Conservation (phyloP, 768 basidiomycete species). For the Podaxis carcinomalis region DNA sequence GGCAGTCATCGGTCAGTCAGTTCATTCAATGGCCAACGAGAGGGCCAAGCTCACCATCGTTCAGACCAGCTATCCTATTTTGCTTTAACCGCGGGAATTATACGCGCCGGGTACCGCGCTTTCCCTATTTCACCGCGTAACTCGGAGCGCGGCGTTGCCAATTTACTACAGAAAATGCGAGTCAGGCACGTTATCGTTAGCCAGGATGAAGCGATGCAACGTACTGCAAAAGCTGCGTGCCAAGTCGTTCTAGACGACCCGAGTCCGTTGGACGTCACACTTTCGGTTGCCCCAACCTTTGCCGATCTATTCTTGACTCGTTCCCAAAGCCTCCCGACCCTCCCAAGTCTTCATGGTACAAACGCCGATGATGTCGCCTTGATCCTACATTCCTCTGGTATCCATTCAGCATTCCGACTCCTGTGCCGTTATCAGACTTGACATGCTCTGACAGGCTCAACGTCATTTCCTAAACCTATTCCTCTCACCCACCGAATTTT, state of each 20-base stretch:
- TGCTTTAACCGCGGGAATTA: conserved; percentile 28
- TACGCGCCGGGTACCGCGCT: conserved; percentile 32
- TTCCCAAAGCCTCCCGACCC: background rate
- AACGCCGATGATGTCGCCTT: background rate
- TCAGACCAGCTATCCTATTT: conserved; percentile 32
- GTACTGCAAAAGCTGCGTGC: conserved; percentile 14
- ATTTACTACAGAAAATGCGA: conserved; percentile 29
- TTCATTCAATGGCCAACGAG: background rate
- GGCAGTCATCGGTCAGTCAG: conserved; percentile 20
- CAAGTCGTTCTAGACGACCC: conserved; percentile 1
- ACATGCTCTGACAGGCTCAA: conserved; percentile 16
- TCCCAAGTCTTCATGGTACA: background rate
- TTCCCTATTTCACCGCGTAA: conserved; percentile 41
- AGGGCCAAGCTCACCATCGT: background rate
- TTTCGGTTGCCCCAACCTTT: conserved; percentile 7
- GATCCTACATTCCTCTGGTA: conserved; percentile 24
- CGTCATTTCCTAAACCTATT: conserved; percentile 23
- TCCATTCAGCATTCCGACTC: background rate
- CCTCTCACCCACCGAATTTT: conserved; percentile 13
- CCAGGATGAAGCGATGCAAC: conserved; percentile 17
- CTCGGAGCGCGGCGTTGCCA: conserved; percentile 40
- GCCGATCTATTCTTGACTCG: background rate
- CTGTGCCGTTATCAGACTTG: background rate
- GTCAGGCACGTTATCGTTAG: conserved; percentile 23
- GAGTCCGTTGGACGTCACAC: background rate